Base-by-base conservation (phyloP, 2,329 filamentous ascomycete species). In the Hyphodiscus sp. region DNA sequence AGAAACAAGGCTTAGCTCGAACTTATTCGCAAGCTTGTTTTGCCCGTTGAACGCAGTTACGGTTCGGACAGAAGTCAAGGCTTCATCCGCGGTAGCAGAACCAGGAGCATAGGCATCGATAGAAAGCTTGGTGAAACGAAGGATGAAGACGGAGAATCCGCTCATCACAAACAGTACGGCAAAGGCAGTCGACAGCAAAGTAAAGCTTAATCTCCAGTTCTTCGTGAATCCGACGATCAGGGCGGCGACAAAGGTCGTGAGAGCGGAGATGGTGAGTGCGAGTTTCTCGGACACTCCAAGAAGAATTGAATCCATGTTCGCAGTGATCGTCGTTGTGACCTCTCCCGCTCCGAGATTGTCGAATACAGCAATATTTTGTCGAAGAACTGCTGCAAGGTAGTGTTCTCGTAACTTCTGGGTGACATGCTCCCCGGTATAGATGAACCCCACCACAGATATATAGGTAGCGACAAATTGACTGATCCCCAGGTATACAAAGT, bases 21-120 rank as follows among this genome's bases (percentile, higher is more conserved):
- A 97, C 69, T 92, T 86, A 57, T 79, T 79, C 11, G 91, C 89
- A 18, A 97, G 79, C 58, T 92, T 91, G 52, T 92, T 87, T 70
- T 97, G 91, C 0, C 91, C 96, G 43, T 90, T 90, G 65, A 96
- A 99, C 30, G 94, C 92, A 9, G 89, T 84, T 7, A 92, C 88
- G 66, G 95, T 96, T 58, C 94, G 85, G 61, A 97, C 87, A 1
- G 91, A 96, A 69, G 89, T 91, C 64, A 99, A 81, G 51, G 96
- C 92, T 71, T 99, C 94, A 67, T 97, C 94, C 2, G 90, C 92
- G 15, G 97, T 80, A 1, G 86, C 91, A 53, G 91, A 92, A 59
- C 91, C 92, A 48, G 83, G 76, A 26, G 89, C 91, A 65, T 95
- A 96, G 0, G 89, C 82, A 50, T 86, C 77, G 47, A 96, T 76